phyloP scores from a whole-genome alignment of 2,329 filamentous ascomycete genomes.

The Penicillium decumbens region DNA sequence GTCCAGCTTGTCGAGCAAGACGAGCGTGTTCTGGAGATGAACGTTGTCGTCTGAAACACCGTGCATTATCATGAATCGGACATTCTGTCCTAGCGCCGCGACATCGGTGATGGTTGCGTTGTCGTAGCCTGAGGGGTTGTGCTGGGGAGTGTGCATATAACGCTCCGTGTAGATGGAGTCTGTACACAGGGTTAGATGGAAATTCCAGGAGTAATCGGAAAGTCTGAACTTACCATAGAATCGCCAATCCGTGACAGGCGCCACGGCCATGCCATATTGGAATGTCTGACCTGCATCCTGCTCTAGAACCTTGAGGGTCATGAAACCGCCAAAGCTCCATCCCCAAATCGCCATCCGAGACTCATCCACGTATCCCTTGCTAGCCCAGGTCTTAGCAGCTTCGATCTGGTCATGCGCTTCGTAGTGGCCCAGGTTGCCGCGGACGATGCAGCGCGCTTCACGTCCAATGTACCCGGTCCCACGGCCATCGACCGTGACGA shows the following conservation, averaged over 20 bases:
- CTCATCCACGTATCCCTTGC: conserved; percentile 76
- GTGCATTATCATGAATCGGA: conserved; percentile 92
- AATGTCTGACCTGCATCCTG: conserved; percentile 84
- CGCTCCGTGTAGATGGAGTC: conserved; percentile 48
- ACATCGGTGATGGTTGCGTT: conserved; percentile 70
- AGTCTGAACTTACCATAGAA: conserved; percentile 61
- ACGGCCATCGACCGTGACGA: conserved; percentile 88
- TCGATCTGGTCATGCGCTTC: conserved; percentile 90
- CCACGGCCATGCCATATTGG: conserved; percentile 95
- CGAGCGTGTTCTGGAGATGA: conserved; percentile 90
- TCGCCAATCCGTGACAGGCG: conserved; percentile 96
- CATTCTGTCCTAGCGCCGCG: conserved; percentile 66
- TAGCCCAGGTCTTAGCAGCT: conserved; percentile 76
- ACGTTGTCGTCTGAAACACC: conserved; percentile 97
- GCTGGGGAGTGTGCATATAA: conserved; percentile 92
- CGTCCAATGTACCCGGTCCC: conserved; percentile 90
- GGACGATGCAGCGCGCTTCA: conserved; percentile 72
- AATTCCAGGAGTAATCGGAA: neutral
- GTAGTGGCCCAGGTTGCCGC: conserved; percentile 76
- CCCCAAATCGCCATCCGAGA: conserved; percentile 90
- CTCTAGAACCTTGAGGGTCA: conserved; percentile 91
- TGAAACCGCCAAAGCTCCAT: conserved; percentile 96
- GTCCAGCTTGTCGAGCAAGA: conserved; percentile 80
- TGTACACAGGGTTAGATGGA: conserved; percentile 8
- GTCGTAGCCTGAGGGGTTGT: conserved; percentile 73